A percentile compares a stretch with the other conserved stretches of the same genome.
These are phyloP conservation scores for Alternaria burnsii DNA, from an alignment of 2,329 filamentous ascomycete genomes.

Conservation along the genomic window DNA sequence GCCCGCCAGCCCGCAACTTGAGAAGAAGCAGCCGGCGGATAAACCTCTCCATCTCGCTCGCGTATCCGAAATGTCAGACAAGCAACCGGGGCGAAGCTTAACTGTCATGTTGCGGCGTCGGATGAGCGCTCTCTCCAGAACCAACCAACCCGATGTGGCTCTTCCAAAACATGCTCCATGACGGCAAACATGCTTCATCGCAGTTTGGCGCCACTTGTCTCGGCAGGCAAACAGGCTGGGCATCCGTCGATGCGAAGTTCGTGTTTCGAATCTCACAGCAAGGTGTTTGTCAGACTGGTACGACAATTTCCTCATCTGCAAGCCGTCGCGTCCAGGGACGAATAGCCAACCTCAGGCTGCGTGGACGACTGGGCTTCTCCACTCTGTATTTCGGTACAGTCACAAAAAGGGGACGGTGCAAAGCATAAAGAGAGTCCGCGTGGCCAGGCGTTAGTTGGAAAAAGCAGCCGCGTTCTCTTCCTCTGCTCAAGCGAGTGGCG, in stretches of 20 bases:
- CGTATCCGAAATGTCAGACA: slow-evolving; percentile 32
- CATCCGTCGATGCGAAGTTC: background rate
- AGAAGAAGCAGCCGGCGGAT: slow-evolving; percentile 12
- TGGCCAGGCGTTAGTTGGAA: background rate
- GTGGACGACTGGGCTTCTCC: slow-evolving; percentile 1
- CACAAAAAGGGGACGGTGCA: background rate
- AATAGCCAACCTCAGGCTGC: background rate
- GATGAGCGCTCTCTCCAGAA: slow-evolving; percentile 6
- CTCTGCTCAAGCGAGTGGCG: background rate
- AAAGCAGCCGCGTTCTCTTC: background rate
- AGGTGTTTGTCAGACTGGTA: background rate
- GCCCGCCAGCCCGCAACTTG: slow-evolving; percentile 18
- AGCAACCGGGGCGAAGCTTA: slow-evolving; percentile 40
- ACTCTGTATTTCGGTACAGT: background rate
- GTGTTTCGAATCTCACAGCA: slow-evolving; percentile 17
- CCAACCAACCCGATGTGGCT: slow-evolving; percentile 10
- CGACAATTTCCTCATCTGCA: background rate
- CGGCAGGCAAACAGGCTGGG: slow-evolving; percentile 16
- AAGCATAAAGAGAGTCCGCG: background rate
- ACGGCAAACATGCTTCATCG: slow-evolving; percentile 12
- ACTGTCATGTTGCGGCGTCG: slow-evolving; percentile 16
- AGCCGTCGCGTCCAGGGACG: background rate
- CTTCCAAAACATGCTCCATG: slow-evolving; percentile 15
- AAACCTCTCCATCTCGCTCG: slow-evolving; percentile 8
- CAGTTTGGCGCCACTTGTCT: slow-evolving; percentile 12